A percentile compares a stretch with the other conserved stretches of the same genome.
These are phyloP conservation scores for Mortierella sp. DNA, from an alignment of 371 early-diverging fungal species.

Conservation along the genomic window DNA sequence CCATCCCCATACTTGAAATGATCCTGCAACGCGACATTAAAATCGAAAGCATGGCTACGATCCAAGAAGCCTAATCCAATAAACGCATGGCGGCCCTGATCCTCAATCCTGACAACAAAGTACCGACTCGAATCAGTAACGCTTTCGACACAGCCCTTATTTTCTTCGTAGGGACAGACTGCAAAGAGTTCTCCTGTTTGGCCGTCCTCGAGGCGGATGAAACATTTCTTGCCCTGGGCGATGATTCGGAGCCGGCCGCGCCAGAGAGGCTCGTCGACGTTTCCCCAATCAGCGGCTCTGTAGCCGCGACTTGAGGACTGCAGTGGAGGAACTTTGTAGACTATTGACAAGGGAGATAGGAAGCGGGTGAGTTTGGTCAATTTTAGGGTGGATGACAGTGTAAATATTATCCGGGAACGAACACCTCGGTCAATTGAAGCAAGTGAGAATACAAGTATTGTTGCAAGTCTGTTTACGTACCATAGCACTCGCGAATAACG, in stretches of 20 bases:
- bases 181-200: conserved; percentile 90
- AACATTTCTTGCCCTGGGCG: conserved; percentile 76
- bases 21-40: conserved; percentile 93
- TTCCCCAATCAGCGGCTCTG: conserved; percentile 91
- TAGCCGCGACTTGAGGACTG: conserved; percentile 73
- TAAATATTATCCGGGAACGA: too few species aligned
- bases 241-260: conserved; percentile 86
- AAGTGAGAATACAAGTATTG: neutral
- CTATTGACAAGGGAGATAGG: conserved; percentile 49
- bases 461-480: conserved; percentile 51
- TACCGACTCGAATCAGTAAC: conserved; percentile 93
- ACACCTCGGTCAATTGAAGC: too few species aligned
- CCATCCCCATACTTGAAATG: conserved; percentile 54
- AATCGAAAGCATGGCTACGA: conserved; percentile 91
- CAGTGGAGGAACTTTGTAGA: conserved; percentile 87
- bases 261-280: conserved; percentile 85
- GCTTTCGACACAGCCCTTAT: conserved; percentile 85
- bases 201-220: conserved; percentile 86
- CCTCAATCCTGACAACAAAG: conserved; percentile 90
- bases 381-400: neutral
- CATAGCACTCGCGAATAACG: conserved; percentile 86
- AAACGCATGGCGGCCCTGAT: conserved; percentile 88
- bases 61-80: conserved; percentile 93
- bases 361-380: neutral
- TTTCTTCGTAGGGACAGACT: conserved; percentile 80